A percentile compares a stretch with the other conserved stretches of the same genome.
These are phyloP conservation scores for Trifolium subterraneum DNA, from an alignment of 306 rosid species.

Conservation along the genomic window DNA sequence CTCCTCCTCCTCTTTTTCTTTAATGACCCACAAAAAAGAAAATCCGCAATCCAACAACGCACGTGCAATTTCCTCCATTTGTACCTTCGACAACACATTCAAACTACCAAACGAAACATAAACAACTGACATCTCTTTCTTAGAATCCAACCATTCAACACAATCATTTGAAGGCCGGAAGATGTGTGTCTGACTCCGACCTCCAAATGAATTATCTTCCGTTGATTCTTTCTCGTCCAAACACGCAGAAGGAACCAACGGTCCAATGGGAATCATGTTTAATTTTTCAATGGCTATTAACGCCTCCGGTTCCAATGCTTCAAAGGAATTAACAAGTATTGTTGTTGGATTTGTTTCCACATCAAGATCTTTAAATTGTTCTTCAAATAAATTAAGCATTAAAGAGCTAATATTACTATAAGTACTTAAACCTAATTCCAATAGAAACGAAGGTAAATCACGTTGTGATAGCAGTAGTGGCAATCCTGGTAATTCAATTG, in stretches of 20 bases:
- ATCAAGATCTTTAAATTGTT: slow-evolving; percentile 39
- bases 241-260: slow-evolving; percentile 54
- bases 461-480: neutral
- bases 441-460: slow-evolving; percentile 2
- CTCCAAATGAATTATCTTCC: slow-evolving; percentile 51
- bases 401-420: neutral
- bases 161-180: slow-evolving; percentile 13
- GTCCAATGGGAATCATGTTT: slow-evolving; percentile 57
- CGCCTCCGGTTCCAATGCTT: slow-evolving; percentile 48
- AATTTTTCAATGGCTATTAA: slow-evolving; percentile 30
- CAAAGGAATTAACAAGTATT: slow-evolving; percentile 50
- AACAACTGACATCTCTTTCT: slow-evolving; percentile 46
- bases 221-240: neutral
- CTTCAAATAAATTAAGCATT: slow-evolving; percentile 11
- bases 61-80: slow-evolving; percentile 61
- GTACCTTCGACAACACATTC: slow-evolving; percentile 36
- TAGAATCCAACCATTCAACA: slow-evolving; percentile 61
- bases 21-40: slow-evolving; percentile 66
- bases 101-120: slow-evolving; percentile 69
- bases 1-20: slow-evolving; percentile 24
- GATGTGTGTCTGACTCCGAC: slow-evolving; percentile 42
- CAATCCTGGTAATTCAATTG: neutral
- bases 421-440: neutral
- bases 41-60: slow-evolving; percentile 53
- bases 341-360: slow-evolving; percentile 20